phyloP scores from a whole-genome alignment of 108 stramenopile genomes.

The Pseudonitzschia pungens region DNA sequence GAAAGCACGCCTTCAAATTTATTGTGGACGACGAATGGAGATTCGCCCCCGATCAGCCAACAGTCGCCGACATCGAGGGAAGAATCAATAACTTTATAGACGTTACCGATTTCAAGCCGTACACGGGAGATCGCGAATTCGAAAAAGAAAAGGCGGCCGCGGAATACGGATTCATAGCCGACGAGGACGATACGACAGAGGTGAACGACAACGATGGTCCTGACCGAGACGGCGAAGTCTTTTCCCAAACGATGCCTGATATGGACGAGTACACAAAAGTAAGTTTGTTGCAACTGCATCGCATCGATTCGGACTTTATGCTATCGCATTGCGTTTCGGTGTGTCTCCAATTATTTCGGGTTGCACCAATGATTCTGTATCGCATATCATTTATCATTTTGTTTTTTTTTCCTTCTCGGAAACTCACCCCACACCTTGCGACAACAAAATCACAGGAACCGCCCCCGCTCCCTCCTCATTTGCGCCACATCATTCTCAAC shows the following conservation, averaged over 20 bases:
- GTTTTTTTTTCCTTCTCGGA: neutral
- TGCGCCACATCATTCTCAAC: slow-evolving; percentile 98
- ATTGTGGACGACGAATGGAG: slow-evolving; percentile 99
- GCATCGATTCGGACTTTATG: neutral
- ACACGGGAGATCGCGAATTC: slow-evolving; percentile 91
- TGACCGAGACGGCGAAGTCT: slow-evolving; percentile 84
- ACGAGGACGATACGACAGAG: slow-evolving; percentile 22
- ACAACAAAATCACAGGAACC: slow-evolving; percentile 66
- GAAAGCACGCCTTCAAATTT: slow-evolving; percentile 98
- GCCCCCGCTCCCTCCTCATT: slow-evolving; percentile 98
- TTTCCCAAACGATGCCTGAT: slow-evolving; percentile 90
- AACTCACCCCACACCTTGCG: neutral
- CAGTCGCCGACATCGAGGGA: slow-evolving; percentile 97
- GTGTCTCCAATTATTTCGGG: neutral
- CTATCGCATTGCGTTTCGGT: neutral
- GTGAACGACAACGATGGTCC: slow-evolving; percentile 28
- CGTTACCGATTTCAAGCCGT: slow-evolving; percentile 96
- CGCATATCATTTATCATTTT: neutral
- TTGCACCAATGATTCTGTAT: neutral
- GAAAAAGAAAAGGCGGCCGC: slow-evolving; percentile 80
- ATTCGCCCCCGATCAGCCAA: slow-evolving; percentile 94
- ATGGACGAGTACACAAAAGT: slow-evolving; percentile 95
- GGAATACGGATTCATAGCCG: slow-evolving; percentile 52
- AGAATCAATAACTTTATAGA: slow-evolving; percentile 99
- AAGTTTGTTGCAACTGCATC: neutral